Percentiles rank a stretch among this genome's conserved stretches.
Conservation (phyloP, 345 rosid species). For the Viola odorata region DNA sequence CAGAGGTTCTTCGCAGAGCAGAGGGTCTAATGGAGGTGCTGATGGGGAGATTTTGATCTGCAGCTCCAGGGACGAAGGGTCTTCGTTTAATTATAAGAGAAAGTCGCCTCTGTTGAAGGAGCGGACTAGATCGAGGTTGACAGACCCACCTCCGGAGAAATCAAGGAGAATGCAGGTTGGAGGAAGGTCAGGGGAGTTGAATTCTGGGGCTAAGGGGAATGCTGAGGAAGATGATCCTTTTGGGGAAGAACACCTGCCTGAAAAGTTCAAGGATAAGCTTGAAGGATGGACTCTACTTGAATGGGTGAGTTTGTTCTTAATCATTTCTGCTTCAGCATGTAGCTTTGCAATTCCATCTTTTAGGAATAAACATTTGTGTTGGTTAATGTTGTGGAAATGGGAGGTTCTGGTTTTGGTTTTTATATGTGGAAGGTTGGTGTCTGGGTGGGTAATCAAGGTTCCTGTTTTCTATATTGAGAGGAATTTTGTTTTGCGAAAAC, state of each 20-base stretch:
- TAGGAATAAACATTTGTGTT: slow-evolving; percentile 29
- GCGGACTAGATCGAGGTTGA: slow-evolving; percentile 33
- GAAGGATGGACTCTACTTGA: slow-evolving; percentile 22
- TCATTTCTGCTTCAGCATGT: slow-evolving; percentile 29
- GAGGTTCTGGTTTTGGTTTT: slow-evolving; percentile 35
- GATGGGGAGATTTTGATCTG: slow-evolving; percentile 11
- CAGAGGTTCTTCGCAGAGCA: slow-evolving; percentile 34
- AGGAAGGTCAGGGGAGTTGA: slow-evolving; percentile 8
- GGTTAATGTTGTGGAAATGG: slow-evolving; percentile 51
- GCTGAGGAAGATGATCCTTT: slow-evolving; percentile 13
- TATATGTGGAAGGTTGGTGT: slow-evolving; percentile 37
- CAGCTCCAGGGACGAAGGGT: slow-evolving; percentile 2
- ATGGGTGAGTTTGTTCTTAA: slow-evolving; percentile 25
- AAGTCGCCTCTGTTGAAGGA: slow-evolving; percentile 21
- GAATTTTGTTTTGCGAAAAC: slow-evolving; percentile 35
- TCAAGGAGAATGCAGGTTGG: slow-evolving; percentile 7
- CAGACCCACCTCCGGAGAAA: slow-evolving; percentile 34
- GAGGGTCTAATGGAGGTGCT: slow-evolving; percentile 21
- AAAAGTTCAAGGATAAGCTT: slow-evolving; percentile 20
- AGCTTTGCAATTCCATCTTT: slow-evolving; percentile 23
- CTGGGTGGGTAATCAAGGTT: slow-evolving; percentile 36
- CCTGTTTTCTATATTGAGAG: slow-evolving; percentile 34
- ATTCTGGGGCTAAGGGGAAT: not conserved
- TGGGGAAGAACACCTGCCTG: slow-evolving; percentile 29
- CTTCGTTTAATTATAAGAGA: slow-evolving; percentile 25